These are phyloP conservation scores for Rhododendron williamsianum DNA, from an alignment of 148 eudicot species.

Conservation along the genomic window DNA sequence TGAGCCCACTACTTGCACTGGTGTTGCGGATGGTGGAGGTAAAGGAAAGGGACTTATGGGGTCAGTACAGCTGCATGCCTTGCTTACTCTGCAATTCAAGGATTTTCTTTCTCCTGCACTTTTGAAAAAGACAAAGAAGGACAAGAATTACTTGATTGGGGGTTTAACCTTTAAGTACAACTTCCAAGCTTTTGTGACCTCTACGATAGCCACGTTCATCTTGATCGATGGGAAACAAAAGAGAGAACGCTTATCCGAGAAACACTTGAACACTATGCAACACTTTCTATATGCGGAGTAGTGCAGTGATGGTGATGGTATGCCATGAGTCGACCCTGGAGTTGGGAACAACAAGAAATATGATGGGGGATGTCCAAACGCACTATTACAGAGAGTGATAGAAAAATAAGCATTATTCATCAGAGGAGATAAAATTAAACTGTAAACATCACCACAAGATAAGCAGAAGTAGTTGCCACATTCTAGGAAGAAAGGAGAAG, in stretches of 20 bases:
- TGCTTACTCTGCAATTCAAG: constrained; percentile 6
- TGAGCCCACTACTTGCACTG: neutral
- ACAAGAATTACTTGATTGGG: neutral
- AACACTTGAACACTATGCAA: neutral
- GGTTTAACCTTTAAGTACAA: neutral
- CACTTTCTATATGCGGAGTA: neutral
- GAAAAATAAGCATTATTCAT: neutral
- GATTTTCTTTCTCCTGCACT: neutral
- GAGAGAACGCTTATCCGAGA: neutral
- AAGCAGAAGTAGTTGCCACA: neutral
- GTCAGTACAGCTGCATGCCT: neutral
- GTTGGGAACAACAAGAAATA: neutral
- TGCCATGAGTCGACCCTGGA: neutral
- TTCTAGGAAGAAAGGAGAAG: neutral
- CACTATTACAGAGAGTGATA: neutral
- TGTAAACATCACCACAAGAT: neutral
- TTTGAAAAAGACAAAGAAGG: neutral
- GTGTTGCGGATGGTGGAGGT: neutral
- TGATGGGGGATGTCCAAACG: neutral
- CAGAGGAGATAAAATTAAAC: neutral
- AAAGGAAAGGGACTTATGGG: neutral
- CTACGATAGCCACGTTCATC: neutral
- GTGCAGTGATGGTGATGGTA: neutral
- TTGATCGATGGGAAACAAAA: neutral
- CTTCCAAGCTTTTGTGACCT: neutral